Conservation (phyloP, 495 filamentous ascomycete species). For the Cairneyella variabilis region DNA sequence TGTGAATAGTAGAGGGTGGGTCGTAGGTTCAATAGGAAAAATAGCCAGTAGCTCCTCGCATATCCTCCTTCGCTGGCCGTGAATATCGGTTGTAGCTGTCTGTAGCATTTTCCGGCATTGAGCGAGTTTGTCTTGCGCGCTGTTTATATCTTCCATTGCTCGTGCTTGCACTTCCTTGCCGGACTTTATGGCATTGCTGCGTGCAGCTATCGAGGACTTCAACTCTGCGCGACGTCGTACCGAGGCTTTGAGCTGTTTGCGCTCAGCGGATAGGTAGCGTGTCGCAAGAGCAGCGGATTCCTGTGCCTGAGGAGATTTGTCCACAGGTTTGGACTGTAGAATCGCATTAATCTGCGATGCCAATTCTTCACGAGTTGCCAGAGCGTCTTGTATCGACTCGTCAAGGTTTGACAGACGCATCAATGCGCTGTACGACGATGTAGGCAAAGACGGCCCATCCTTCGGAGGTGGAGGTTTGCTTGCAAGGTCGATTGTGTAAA, state of each 20-base stretch:
- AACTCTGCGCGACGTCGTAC: slow-evolving; percentile 59
- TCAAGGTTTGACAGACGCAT: slow-evolving; percentile 88
- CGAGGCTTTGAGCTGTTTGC: slow-evolving; percentile 57
- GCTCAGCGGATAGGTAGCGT: slow-evolving; percentile 58
- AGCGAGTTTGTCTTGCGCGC: slow-evolving; percentile 55
- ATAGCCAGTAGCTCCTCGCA: slow-evolving; percentile 74
- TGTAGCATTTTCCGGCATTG: slow-evolving; percentile 49
- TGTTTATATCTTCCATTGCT: slow-evolving; percentile 50
- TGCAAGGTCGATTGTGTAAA: slow-evolving; percentile 63
- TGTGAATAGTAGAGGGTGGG: slow-evolving; percentile 63
- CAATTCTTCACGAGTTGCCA: slow-evolving; percentile 70
- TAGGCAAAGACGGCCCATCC: slow-evolving; percentile 41
- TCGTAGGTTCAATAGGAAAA: slow-evolving; percentile 72
- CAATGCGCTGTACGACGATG: slow-evolving; percentile 85
- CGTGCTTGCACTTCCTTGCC: slow-evolving; percentile 57
- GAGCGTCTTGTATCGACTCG: slow-evolving; percentile 86
- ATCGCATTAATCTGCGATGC: slow-evolving; percentile 74
- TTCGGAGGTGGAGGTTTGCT: slow-evolving; percentile 43
- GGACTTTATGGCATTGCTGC: slow-evolving; percentile 60
- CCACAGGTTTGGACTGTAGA: slow-evolving; percentile 44
- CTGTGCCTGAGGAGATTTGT: slow-evolving; percentile 57
- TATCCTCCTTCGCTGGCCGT: slow-evolving; percentile 79
- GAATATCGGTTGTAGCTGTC: slow-evolving; percentile 57
- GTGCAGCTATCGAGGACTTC: slow-evolving; percentile 57
- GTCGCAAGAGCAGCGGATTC: slow-evolving; percentile 58